These are phyloP conservation scores for Puccinia coronata DNA, from an alignment of 1,284 basidiomycete genomes.

Conservation along the genomic window DNA sequence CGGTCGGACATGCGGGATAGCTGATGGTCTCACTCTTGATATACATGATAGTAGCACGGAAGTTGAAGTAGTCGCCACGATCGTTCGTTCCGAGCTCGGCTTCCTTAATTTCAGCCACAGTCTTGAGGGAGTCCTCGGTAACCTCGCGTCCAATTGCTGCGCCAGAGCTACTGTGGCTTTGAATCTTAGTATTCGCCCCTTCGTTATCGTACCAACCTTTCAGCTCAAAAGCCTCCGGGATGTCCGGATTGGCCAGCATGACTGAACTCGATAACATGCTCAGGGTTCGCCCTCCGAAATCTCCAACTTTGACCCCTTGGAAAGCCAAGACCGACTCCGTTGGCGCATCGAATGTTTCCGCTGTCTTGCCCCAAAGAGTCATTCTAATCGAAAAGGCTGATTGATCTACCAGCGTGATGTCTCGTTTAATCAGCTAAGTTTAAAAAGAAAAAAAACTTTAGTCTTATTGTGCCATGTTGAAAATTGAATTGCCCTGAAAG, in stretches of 20 bases:
- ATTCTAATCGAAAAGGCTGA: conserved; percentile 77
- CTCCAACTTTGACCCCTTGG: conserved; percentile 92
- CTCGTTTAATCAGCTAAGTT: conserved; percentile 75
- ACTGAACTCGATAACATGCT: conserved; percentile 71
- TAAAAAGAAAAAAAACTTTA: neutral
- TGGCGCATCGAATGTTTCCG: conserved; percentile 71
- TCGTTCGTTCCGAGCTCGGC: conserved; percentile 75
- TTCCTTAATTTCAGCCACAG: conserved; percentile 79
- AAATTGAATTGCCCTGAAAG: neutral
- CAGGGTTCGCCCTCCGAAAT: conserved; percentile 85
- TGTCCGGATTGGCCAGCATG: conserved; percentile 84
- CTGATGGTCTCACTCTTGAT: conserved; percentile 82
- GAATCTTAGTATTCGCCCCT: conserved; percentile 69
- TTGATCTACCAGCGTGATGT: conserved; percentile 82
- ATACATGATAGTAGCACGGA: conserved; percentile 82
- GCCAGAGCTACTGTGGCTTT: conserved; percentile 67
- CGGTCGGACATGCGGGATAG: conserved; percentile 84
- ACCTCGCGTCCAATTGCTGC: conserved; percentile 63
- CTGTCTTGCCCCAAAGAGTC: conserved; percentile 95
- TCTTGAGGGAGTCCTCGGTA: conserved; percentile 71
- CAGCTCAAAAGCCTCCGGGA: conserved; percentile 77
- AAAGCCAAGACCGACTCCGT: conserved; percentile 78
- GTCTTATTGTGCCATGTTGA: neutral
- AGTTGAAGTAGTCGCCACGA: conserved; percentile 78
- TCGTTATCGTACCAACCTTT: conserved; percentile 84